A percentile compares a stretch with the other conserved stretches of the same genome.
phyloP scores from a whole-genome alignment of 768 basidiomycete genomes.

The Leucosporidium yakuticum region DNA sequence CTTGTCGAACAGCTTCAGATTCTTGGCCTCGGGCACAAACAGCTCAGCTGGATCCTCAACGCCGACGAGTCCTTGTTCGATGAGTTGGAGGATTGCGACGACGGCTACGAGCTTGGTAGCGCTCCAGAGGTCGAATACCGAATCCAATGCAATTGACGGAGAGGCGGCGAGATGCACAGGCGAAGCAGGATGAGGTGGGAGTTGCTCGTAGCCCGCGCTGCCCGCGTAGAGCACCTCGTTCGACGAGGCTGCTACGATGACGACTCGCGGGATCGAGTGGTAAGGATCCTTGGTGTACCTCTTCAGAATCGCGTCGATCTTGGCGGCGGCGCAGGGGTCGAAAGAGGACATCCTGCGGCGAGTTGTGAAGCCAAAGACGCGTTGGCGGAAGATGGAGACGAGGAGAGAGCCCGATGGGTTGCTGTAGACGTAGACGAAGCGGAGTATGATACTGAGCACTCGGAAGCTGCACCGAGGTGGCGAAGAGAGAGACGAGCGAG shows the following conservation, averaged over 20 bases:
- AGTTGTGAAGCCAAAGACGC: too few species aligned
- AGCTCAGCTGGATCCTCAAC: conserved; percentile 34
- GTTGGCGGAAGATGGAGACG: too few species aligned
- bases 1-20: too few species aligned
- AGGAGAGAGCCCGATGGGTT: too few species aligned
- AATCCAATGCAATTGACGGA: neutral
- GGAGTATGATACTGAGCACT: too few species aligned
- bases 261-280: conserved; percentile 13
- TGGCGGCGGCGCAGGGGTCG: neutral
- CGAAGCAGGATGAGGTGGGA: neutral
- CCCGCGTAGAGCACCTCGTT: neutral
- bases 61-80: conserved; percentile 38
- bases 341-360: too few species aligned
- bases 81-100: conserved; percentile 40
- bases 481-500: too few species aligned
- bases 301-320: neutral
- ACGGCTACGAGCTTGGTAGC: conserved; percentile 40
- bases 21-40: conserved; percentile 21
- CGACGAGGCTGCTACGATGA: conserved; percentile 6
- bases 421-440: too few species aligned
- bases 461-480: too few species aligned
- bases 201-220: neutral
- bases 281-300: neutral
- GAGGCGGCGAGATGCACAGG: neutral
- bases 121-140: conserved; percentile 33